phyloP scores from a whole-genome alignment of 495 filamentous ascomycete species.

The Penicillium tannophilum region DNA sequence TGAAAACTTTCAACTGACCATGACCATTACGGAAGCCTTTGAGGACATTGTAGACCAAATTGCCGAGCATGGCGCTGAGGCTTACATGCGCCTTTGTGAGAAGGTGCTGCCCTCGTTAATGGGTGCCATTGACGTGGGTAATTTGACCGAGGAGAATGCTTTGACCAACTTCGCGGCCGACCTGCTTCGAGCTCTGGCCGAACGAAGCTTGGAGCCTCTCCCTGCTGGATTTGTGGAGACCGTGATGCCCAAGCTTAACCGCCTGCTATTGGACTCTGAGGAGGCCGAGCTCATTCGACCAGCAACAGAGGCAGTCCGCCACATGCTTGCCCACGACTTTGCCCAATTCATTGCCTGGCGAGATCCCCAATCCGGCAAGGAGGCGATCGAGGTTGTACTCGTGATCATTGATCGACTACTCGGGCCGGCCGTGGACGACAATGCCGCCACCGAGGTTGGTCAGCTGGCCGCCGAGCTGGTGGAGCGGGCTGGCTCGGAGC shows the following conservation, averaged over 20 bases:
- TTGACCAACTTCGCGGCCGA: constrained; percentile 84
- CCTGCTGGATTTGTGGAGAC: constrained; percentile 83
- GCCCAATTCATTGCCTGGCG: constrained; percentile 84
- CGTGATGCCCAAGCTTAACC: constrained; percentile 82
- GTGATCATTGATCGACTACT: constrained; percentile 93
- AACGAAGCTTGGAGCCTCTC: constrained; percentile 79
- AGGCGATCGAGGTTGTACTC: constrained; percentile 84
- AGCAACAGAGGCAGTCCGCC: constrained; percentile 81
- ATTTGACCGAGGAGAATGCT: constrained; percentile 78
- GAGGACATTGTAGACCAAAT: constrained; percentile 78
- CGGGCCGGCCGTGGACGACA: constrained; percentile 78
- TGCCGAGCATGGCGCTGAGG: constrained; percentile 60
- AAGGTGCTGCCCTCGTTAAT: constrained; percentile 87
- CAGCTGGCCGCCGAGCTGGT: constrained; percentile 93
- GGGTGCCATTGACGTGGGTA: constrained; percentile 84
- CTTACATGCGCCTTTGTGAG: constrained; percentile 78
- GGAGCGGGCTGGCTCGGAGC: constrained; percentile 86
- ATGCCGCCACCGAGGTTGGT: constrained; percentile 92
- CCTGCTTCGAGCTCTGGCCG: constrained; percentile 75
- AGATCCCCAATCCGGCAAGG: constrained; percentile 68
- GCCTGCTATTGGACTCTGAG: constrained; percentile 74
- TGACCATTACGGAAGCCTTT: constrained; percentile 85
- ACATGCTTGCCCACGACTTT: constrained; percentile 84
- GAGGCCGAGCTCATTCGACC: constrained; percentile 86
- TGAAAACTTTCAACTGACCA: constrained; percentile 80